Evolutionary conservation across 1,284 basidiomycete species (phyloP).

Genomic region (Somion occarium): DNA sequence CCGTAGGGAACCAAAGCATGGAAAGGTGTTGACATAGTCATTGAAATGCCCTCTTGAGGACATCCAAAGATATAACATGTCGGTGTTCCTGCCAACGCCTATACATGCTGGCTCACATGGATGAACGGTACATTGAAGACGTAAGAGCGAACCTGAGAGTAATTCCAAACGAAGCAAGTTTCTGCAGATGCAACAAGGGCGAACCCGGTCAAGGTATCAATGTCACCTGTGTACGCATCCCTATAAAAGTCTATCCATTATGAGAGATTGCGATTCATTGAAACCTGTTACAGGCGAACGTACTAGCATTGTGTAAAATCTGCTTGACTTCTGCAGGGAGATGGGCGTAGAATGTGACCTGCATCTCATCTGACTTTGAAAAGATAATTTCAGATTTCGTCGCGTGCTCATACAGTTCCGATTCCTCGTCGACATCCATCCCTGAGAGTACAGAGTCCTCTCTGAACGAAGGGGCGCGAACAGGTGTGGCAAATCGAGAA

Average conservation of each 20-base stretch:
- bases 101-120: too few species aligned
- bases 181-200: conserved; percentile 64
- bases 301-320: conserved; percentile 62
- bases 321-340: conserved; percentile 73
- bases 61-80: conserved; percentile 82
- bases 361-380: conserved; percentile 68
- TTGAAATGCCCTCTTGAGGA: conserved; percentile 36
- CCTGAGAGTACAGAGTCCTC: conserved; percentile 18
- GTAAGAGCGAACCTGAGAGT: conserved; percentile 48
- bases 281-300: conserved; percentile 18
- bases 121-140: not conserved
- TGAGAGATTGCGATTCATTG: too few species aligned
- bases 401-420: conserved; percentile 25
- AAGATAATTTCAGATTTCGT: conserved; percentile 49
- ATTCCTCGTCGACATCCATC: conserved; percentile 64
- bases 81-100: conserved; percentile 61
- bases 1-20: conserved; percentile 69
- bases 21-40: conserved; percentile 48
- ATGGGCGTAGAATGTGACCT: conserved; percentile 63
- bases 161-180: conserved; percentile 81
- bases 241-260: conserved; percentile 57
- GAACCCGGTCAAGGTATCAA: conserved; percentile 69
- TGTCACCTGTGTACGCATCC: conserved; percentile 63
- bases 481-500: conserved; percentile 23
- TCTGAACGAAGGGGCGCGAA: conserved; percentile 6